phyloP scores from a whole-genome alignment of 768 basidiomycete genomes.

The Tricholoma matsutake region DNA sequence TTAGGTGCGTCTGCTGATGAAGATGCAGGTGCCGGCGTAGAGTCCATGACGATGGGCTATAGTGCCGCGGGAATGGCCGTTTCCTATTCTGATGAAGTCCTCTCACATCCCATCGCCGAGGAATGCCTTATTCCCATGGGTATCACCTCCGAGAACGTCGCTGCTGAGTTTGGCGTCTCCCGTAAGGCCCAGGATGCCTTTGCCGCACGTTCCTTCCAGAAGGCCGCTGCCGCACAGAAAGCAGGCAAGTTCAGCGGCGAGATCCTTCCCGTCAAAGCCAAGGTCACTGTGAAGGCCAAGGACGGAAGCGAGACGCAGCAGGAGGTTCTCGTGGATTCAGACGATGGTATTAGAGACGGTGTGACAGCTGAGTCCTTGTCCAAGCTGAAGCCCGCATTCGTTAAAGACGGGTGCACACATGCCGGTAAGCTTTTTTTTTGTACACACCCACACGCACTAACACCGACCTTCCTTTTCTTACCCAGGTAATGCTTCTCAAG shows the following conservation, averaged over 20 bases:
- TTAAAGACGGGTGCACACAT: conserved; percentile 71
- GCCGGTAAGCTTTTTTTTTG: conserved; percentile 30
- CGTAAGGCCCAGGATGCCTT: conserved; percentile 82
- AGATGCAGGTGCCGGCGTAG: conserved; percentile 72
- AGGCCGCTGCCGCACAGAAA: conserved; percentile 77
- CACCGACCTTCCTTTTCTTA: not conserved
- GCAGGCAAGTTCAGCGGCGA: conserved; percentile 80
- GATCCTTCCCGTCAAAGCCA: conserved; percentile 77
- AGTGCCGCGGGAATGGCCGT: conserved; percentile 51
- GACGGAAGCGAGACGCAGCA: conserved; percentile 70
- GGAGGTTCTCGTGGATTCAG: conserved; percentile 69
- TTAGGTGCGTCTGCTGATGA: not conserved
- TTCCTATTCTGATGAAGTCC: conserved; percentile 61
- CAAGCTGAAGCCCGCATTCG: conserved; percentile 87
- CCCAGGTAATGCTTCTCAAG: conserved; percentile 77
- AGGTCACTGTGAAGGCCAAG: conserved; percentile 32
- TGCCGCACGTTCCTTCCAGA: conserved; percentile 80
- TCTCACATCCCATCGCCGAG: conserved; percentile 62
- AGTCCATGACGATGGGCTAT: conserved; percentile 84
- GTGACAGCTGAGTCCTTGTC: conserved; percentile 73
- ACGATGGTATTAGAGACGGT: conserved; percentile 86
- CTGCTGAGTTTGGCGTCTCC: conserved; percentile 68
- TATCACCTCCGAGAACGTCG: conserved; percentile 93
- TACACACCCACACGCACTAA: not conserved
- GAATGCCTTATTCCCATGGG: conserved; percentile 91